A percentile compares a stretch with the other conserved stretches of the same genome.
Conservation (phyloP, 306 rosid species). For the Abrus pulchellus region DNA sequence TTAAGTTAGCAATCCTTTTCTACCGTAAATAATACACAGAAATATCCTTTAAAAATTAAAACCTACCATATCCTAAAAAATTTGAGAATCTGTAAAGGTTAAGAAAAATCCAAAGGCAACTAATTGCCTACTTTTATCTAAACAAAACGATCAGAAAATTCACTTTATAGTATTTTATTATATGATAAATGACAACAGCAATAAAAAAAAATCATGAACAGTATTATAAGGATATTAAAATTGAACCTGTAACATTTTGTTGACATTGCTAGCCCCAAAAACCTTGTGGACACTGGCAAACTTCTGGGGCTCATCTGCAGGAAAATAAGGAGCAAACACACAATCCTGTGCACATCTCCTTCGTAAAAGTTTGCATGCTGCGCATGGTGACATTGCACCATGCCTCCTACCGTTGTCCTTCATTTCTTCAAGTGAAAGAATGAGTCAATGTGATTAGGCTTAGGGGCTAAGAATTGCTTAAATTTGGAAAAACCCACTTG, state of each 20-base stretch:
- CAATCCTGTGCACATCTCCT: conserved; percentile 88
- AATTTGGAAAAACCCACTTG: background rate
- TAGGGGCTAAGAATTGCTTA: background rate
- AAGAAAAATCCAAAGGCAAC: background rate
- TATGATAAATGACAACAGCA: conserved; percentile 32
- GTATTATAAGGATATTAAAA: conserved; percentile 30
- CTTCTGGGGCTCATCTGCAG: conserved; percentile 94
- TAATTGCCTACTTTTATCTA: background rate
- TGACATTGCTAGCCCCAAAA: conserved; percentile 99
- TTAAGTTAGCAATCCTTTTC: no score
- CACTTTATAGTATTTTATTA: background rate
- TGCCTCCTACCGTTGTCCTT: conserved; percentile 84
- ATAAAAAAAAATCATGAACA: background rate
- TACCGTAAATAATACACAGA: no score
- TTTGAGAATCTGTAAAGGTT: background rate
- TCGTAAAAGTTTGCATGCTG: conserved; percentile 94
- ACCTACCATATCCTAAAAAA: background rate
- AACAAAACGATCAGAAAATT: background rate
- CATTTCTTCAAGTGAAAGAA: conserved; percentile 49
- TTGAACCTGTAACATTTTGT: conserved; percentile 93
- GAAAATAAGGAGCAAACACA: conserved; percentile 94
- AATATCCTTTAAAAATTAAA: background rate
- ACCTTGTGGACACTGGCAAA: conserved; percentile 92
- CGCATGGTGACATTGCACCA: conserved; percentile 85
- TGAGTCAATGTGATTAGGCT: background rate